Percentiles rank a stretch among this genome's conserved stretches.
These are phyloP conservation scores for Neostapfia colusana DNA, from an alignment of 176 grass and related monocot species.

Conservation along the genomic window DNA sequence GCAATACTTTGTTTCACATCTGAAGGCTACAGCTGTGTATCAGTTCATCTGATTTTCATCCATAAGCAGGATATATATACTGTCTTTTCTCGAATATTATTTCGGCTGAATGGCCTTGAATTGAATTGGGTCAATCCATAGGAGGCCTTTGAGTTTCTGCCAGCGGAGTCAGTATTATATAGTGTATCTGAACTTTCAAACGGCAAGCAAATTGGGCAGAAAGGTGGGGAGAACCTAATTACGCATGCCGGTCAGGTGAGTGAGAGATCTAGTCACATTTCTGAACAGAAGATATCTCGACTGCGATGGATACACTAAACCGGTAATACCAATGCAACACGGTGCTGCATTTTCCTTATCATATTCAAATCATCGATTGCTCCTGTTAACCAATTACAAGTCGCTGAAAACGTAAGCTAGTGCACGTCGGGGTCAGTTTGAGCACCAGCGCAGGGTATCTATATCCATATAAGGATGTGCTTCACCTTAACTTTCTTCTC, in stretches of 20 bases:
- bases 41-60: too few species aligned
- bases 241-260: not conserved
- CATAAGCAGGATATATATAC: too few species aligned
- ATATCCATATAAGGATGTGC: not conserved
- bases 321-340: not conserved
- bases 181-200: not conserved
- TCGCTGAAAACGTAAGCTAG: not conserved
- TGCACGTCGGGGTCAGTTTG: not conserved
- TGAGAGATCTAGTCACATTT: slow-evolving; percentile 29
- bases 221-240: not conserved
- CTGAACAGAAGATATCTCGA: slow-evolving; percentile 27
- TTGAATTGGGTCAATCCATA: too few species aligned
- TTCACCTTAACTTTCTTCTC: not conserved
- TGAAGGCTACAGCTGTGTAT: too few species aligned
- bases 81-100: too few species aligned
- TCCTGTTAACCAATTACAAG: not conserved
- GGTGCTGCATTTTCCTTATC: slow-evolving; percentile 9
- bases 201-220: slow-evolving; percentile 13
- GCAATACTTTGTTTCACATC: too few species aligned
- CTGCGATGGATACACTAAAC: slow-evolving; percentile 21
- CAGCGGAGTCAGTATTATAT: too few species aligned
- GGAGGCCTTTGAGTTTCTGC: too few species aligned
- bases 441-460: not conserved
- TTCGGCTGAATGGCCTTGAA: too few species aligned
- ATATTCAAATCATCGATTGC: slow-evolving; percentile 28